These are phyloP conservation scores for Aspergillus neotritici DNA, from an alignment of 2,329 filamentous ascomycete species.

Conservation along the genomic window DNA sequence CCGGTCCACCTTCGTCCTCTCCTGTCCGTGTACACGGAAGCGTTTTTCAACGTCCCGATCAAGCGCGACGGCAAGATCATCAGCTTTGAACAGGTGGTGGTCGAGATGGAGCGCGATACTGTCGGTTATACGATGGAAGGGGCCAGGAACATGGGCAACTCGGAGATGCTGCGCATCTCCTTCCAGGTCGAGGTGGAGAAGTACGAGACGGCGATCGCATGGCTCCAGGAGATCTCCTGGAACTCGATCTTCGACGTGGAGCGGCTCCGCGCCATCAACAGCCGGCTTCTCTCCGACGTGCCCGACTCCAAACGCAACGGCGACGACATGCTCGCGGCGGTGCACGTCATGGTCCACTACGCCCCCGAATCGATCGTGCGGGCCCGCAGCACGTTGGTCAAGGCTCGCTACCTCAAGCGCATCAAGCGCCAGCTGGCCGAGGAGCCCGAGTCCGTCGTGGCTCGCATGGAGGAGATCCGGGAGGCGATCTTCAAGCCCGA, in stretches of 20 bases:
- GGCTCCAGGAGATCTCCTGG: conserved; percentile 81
- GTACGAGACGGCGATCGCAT: conserved; percentile 73
- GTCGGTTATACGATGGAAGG: conserved; percentile 72
- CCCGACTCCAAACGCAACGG: conserved; percentile 89
- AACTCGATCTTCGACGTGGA: conserved; percentile 80
- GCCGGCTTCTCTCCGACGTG: conserved; percentile 83
- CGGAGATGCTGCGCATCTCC: conserved; percentile 72
- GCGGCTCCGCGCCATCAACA: conserved; percentile 57
- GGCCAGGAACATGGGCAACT: conserved; percentile 64
- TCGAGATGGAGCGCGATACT: conserved; percentile 84
- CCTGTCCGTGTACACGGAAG: conserved; percentile 76
- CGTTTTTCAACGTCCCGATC: conserved; percentile 92
- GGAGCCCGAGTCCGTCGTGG: conserved; percentile 69
- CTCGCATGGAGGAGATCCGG: conserved; percentile 71
- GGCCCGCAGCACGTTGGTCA: conserved; percentile 76
- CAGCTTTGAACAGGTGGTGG: conserved; percentile 87
- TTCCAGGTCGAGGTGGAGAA: conserved; percentile 86
- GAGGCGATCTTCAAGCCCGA: conserved; percentile 70
- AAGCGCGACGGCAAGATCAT: conserved; percentile 67
- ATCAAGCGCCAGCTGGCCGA: conserved; percentile 73
- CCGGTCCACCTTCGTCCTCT: conserved; percentile 80
- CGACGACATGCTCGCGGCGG: conserved; percentile 53
- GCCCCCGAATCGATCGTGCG: conserved; percentile 69
- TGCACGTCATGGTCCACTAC: conserved; percentile 72
- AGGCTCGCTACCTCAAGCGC: conserved; percentile 78